Percentiles rank a stretch among this genome's conserved stretches.
Evolutionary conservation across 2,329 filamentous ascomycete species (phyloP).

Genomic region (Curvularia sp.): DNA sequence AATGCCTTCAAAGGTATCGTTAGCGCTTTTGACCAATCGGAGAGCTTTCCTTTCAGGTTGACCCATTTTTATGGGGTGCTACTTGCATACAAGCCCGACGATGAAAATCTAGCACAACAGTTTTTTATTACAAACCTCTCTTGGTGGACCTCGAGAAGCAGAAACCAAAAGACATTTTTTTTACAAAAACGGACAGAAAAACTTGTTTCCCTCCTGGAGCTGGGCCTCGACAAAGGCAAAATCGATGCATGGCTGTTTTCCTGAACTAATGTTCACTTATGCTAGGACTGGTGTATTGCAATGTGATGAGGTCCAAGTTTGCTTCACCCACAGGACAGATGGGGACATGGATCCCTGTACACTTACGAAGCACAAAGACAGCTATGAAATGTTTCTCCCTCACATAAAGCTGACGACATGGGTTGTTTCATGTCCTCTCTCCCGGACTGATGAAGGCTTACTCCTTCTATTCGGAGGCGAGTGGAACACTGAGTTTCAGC

Average conservation of each 20-base stretch:
- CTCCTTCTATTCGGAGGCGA: rapidly evolving
- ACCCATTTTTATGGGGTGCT: background rate
- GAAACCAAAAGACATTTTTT: no score
- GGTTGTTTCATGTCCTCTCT: background rate
- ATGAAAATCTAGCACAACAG: background rate
- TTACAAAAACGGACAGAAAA: no score
- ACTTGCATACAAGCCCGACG: background rate
- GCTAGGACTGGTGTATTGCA: background rate
- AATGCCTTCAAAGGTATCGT: background rate
- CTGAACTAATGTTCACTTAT: background rate
- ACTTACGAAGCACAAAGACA: background rate
- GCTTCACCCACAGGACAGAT: background rate
- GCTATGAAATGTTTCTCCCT: background rate
- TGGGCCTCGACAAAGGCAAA: background rate
- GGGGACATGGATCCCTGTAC: background rate
- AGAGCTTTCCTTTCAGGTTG: background rate
- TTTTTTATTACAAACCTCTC: background rate
- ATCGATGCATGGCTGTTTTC: background rate
- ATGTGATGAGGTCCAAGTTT: background rate
- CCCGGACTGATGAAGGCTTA: background rate
- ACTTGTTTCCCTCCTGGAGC: constrained; percentile 2
- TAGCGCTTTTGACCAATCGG: background rate
- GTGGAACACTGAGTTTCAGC: background rate
- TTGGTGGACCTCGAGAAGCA: no score
- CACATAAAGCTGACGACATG: background rate